Evolutionary conservation across 768 basidiomycete species (phyloP).

Genomic region (Serendipita sp.): DNA sequence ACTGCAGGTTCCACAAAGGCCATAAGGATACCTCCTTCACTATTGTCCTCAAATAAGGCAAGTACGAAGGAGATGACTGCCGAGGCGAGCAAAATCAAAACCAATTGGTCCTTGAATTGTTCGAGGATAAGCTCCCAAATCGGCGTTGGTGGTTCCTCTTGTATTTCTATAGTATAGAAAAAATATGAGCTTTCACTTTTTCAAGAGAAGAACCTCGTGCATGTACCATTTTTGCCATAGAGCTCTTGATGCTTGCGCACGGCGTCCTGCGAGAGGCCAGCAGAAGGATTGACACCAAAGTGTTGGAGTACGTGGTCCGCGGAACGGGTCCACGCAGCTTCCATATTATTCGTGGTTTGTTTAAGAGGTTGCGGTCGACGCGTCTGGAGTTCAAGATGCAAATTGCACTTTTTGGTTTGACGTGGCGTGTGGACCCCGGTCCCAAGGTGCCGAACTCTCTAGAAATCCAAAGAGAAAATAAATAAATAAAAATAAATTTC

Average conservation of each 20-base stretch:
- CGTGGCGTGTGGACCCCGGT: too few relatives aligned
- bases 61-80: slow-evolving; percentile 87
- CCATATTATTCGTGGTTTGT: slow-evolving; percentile 24
- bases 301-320: slow-evolving; percentile 53
- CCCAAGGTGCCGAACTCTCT: too few relatives aligned
- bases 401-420: too few relatives aligned
- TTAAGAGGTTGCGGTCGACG: too few relatives aligned
- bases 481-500: too few relatives aligned
- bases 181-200: not conserved
- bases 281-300: slow-evolving; percentile 44
- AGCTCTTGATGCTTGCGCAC: slow-evolving; percentile 55
- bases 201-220: not conserved
- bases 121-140: slow-evolving; percentile 92
- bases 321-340: slow-evolving; percentile 63
- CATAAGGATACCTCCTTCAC: slow-evolving; percentile 38
- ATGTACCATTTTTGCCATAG: slow-evolving; percentile 74
- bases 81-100: slow-evolving; percentile 87
- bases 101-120: slow-evolving; percentile 97
- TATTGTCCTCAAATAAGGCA: slow-evolving; percentile 68
- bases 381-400: too few relatives aligned
- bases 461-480: too few relatives aligned
- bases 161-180: slow-evolving; percentile 48
- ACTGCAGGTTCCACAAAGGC: slow-evolving; percentile 94
- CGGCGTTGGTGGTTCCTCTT: slow-evolving; percentile 81
- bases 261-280: slow-evolving; percentile 50